Percentiles rank a stretch among this genome's conserved stretches.
These are phyloP conservation scores for Aspergillus chevalieri DNA, from an alignment of 2,329 filamentous ascomycete genomes.

Conservation along the genomic window DNA sequence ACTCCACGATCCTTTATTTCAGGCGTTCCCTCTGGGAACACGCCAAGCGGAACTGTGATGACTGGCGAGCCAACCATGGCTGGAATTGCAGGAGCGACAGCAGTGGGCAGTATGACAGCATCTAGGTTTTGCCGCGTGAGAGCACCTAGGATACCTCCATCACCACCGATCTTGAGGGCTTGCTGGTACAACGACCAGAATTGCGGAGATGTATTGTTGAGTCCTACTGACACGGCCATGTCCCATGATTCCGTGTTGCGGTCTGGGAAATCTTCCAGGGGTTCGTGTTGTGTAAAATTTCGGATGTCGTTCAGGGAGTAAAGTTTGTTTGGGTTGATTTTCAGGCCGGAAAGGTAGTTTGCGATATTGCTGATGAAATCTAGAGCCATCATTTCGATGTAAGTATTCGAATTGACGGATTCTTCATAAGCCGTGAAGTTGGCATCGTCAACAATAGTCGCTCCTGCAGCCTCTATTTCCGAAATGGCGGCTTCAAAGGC, in stretches of 20 bases:
- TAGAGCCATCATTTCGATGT: constrained; percentile 42
- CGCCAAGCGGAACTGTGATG: constrained; percentile 58
- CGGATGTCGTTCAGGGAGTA: constrained; percentile 47
- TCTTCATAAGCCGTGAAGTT: constrained; percentile 52
- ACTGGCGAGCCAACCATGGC: constrained; percentile 56
- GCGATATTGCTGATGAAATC: constrained; percentile 56
- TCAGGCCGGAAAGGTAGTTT: constrained; percentile 51
- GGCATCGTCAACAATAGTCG: constrained; percentile 54
- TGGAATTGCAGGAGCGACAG: constrained; percentile 43
- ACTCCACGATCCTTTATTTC: constrained; percentile 41
- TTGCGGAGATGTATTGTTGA: constrained; percentile 50
- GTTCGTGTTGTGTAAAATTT: constrained; percentile 50
- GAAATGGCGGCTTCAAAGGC: constrained; percentile 53
- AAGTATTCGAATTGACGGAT: constrained; percentile 20
- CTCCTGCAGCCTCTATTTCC: constrained; percentile 51
- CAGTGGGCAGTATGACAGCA: constrained; percentile 56
- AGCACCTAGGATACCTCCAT: constrained; percentile 57
- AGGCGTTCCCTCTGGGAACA: constrained; percentile 45
- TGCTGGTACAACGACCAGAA: constrained; percentile 55
- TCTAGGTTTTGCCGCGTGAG: constrained; percentile 53
- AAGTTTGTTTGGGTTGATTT: constrained; percentile 53
- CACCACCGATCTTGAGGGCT: constrained; percentile 49
- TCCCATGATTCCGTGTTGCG: constrained; percentile 57
- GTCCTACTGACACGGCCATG: constrained; percentile 44
- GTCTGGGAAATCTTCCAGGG: constrained; percentile 54